Conservation (phyloP, 208 protist genomes). For the Trypanosoma boissoni region DNA sequence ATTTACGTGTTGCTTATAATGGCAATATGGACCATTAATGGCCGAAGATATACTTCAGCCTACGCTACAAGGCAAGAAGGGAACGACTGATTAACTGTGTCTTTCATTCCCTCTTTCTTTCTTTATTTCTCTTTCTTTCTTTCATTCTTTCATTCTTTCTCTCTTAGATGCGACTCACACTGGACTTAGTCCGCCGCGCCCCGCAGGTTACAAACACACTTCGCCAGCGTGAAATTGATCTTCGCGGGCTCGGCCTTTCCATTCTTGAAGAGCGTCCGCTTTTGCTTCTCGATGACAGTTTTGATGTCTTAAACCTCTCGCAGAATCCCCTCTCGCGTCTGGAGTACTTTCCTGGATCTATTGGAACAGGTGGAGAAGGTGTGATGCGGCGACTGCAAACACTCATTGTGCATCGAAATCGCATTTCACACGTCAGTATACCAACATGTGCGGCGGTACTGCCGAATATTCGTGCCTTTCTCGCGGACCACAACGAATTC, state of each 20-base stretch:
- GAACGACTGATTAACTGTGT: not conserved
- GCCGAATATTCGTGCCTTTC: slow-evolving; percentile 68
- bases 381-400: slow-evolving; percentile 62
- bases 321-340: slow-evolving; percentile 71
- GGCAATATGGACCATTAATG: too few relatives aligned
- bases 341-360: slow-evolving; percentile 69
- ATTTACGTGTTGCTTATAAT: too few relatives aligned
- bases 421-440: slow-evolving; percentile 76
- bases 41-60: too few relatives aligned
- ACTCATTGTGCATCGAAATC: slow-evolving; percentile 78
- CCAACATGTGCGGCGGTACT: slow-evolving; percentile 62
- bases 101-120: slow-evolving; percentile 4
- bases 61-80: not conserved
- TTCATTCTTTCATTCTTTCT: not conserved
- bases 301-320: slow-evolving; percentile 86
- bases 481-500: slow-evolving; percentile 76
- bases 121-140: slow-evolving; percentile 4
- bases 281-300: slow-evolving; percentile 61
- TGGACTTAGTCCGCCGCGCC: slow-evolving; percentile 65
- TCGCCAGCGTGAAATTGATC: slow-evolving; percentile 78
- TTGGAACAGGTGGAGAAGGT: not conserved
- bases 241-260: slow-evolving; percentile 74
- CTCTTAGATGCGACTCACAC: slow-evolving; percentile 64
- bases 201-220: slow-evolving; percentile 88
- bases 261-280: slow-evolving; percentile 74